Base-by-base conservation (phyloP, 2,329 filamentous ascomycete genomes). In the Pleoardoris graminearum region DNA sequence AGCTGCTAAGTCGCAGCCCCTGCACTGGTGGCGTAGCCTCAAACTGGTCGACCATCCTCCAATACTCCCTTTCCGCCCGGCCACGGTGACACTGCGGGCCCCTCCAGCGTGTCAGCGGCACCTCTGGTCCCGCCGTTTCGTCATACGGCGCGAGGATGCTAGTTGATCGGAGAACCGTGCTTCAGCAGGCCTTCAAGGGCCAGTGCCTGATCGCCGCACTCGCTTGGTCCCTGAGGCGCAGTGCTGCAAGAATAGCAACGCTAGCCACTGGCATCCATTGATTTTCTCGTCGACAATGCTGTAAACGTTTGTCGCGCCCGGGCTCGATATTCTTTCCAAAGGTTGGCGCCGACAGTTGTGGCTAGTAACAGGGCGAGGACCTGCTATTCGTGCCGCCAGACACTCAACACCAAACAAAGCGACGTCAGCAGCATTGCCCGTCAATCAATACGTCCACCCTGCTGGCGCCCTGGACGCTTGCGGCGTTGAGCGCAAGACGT, bases 181-280 rank as follows among this genome's bases (percentile, higher is more conserved):
- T 7, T 16, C 29, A 46, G 43, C 21, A 47, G 50, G 53, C 43
- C 30, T 11, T 1, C 43, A 16, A 17, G 19, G 43, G 30, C 41
- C 56, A 48, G 58, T 67, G 55, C 64, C 62, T 67, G 65, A 71
- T 71, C 68, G 57, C 66, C 66, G 54, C n/a, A 59, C 55, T 61
- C 46, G 53, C 53, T 61, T 42, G 51, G 25, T 63, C 56, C 55
- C 49, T 53, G 63, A 58, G 61, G 70, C 70, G 66, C 66, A 71
- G 69, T 64, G 53, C 2, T 48, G 59, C 63, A 58, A 67, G 67
- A 70, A 69, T 71, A 70, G 69, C 57, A 69, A 60, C 67, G 55
- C 63, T 64, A 66, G 51, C 22, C 43, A 22, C 23, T 49, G 30
- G 43, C 43, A 17, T 12, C n/a, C 11, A 38, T 52, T 33, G 36